phyloP scores from a whole-genome alignment of 345 rosid genomes.

The Firmiana major region DNA sequence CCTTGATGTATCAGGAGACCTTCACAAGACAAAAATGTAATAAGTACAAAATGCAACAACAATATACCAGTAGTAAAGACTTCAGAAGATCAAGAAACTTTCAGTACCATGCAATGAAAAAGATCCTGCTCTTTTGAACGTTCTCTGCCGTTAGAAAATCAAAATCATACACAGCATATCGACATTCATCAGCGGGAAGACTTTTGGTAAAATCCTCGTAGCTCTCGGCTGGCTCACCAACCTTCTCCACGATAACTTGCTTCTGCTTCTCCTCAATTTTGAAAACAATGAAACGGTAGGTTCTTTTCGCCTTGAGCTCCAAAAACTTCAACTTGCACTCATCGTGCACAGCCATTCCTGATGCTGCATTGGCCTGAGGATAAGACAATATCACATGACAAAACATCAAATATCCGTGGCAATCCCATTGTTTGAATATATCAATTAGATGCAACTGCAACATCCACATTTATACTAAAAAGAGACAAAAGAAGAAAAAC shows the following conservation, averaged over 20 bases:
- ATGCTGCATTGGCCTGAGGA: conserved; percentile 53
- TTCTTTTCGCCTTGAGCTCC: conserved; percentile 61
- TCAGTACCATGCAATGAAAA: conserved; percentile 57
- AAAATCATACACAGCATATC: conserved; percentile 58
- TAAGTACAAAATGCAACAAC: background rate
- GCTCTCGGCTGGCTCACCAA: conserved; percentile 47
- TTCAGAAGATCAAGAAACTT: background rate
- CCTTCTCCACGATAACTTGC: conserved; percentile 58
- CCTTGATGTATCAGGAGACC: conserved; percentile 54
- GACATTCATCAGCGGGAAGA: conserved; percentile 65
- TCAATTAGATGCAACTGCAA: background rate
- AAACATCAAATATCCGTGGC: background rate
- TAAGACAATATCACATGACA: background rate
- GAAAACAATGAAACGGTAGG: conserved; percentile 49
- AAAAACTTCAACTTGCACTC: conserved; percentile 61
- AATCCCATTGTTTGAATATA: background rate
- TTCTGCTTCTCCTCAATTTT: conserved; percentile 61
- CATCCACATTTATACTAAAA: background rate
- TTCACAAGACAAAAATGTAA: conserved; percentile 15
- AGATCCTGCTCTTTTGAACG: conserved; percentile 52
- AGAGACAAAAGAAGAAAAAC: background rate
- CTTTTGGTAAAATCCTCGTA: conserved; percentile 50
- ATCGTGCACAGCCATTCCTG: conserved; percentile 69
- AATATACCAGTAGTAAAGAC: background rate
- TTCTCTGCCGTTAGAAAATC: conserved; percentile 55